phyloP scores from a whole-genome alignment of 2,329 filamentous ascomycete species.

The Xylaria sp. region DNA sequence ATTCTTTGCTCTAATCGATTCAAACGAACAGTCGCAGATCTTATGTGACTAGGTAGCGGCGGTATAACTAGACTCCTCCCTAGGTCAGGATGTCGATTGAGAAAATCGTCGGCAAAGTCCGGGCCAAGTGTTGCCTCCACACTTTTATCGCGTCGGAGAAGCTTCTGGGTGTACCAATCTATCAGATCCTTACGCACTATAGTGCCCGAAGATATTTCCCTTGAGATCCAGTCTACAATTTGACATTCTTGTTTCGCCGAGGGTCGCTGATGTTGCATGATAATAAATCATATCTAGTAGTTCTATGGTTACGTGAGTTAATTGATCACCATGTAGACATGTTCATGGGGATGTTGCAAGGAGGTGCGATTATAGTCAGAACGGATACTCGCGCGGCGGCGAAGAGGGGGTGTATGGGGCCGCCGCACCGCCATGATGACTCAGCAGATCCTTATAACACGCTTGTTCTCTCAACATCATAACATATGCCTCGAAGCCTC shows the following conservation, averaged over 20 bases:
- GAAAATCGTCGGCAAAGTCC: constrained; percentile 9
- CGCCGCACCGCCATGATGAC: too few relatives aligned
- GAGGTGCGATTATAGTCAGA: too few relatives aligned
- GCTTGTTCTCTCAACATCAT: too few relatives aligned
- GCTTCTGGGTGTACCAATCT: constrained; percentile 8
- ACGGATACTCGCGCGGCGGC: too few relatives aligned
- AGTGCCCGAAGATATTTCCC: constrained; percentile 14
- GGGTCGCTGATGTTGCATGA: constrained; percentile 2
- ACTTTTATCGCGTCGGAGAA: constrained; percentile 17
- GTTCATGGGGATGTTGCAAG: too few relatives aligned
- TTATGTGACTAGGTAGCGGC: constrained; percentile 7
- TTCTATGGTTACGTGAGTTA: neutral
- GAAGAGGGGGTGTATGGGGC: too few relatives aligned
- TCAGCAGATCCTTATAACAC: too few relatives aligned
- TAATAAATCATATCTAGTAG: neutral
- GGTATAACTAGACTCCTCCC: constrained; percentile 3
- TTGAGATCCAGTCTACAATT: constrained; percentile 18
- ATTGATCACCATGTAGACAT: neutral
- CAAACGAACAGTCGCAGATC: neutral
- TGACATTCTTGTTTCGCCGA: constrained; percentile 16
- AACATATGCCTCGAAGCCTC: too few relatives aligned
- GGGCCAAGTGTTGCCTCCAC: constrained; percentile 8
- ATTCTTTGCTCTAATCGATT: constrained; percentile 20
- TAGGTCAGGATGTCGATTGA: constrained; percentile 13
- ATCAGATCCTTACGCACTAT: constrained; percentile 24